Conservation (phyloP, 2,329 filamentous ascomycete genomes). For the Cladosporium sp. region DNA sequence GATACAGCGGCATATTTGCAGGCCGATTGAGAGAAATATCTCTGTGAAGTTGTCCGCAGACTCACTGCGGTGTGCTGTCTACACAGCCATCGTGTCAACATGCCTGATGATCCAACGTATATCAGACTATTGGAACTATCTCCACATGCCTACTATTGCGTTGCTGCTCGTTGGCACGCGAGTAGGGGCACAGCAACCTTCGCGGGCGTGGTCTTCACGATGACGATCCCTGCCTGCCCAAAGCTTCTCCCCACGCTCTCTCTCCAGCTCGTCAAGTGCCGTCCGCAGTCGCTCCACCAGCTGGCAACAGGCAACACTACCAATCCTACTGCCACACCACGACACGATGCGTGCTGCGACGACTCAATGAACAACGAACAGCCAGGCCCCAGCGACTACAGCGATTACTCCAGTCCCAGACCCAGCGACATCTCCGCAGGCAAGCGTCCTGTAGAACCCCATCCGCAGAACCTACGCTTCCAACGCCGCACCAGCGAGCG, state of each 20-base stretch:
- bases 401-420: not conserved
- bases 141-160: too few relatives aligned
- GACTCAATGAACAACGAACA: constrained; percentile 9
- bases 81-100: constrained; percentile 19
- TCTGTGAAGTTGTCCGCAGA: not conserved
- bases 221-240: constrained; percentile 2
- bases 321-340: not conserved
- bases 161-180: too few relatives aligned
- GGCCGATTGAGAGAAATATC: constrained; percentile 10
- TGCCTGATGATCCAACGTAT: not conserved
- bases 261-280: not conserved
- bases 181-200: not conserved
- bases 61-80: constrained; percentile 14
- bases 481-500: constrained; percentile 33
- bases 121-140: too few relatives aligned
- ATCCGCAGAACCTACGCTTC: constrained; percentile 27
- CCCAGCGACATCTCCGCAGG: constrained; percentile 9
- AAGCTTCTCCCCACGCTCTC: not conserved
- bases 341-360: constrained; percentile 6
- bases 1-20: constrained; percentile 10
- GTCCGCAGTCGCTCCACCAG: not conserved
- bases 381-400: constrained; percentile 6
- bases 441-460: constrained; percentile 25
- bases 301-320: not conserved
- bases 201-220: not conserved